phyloP scores from a whole-genome alignment of 225 moss, liverwort and hornwort genomes.

The Sphagnum contortum region DNA sequence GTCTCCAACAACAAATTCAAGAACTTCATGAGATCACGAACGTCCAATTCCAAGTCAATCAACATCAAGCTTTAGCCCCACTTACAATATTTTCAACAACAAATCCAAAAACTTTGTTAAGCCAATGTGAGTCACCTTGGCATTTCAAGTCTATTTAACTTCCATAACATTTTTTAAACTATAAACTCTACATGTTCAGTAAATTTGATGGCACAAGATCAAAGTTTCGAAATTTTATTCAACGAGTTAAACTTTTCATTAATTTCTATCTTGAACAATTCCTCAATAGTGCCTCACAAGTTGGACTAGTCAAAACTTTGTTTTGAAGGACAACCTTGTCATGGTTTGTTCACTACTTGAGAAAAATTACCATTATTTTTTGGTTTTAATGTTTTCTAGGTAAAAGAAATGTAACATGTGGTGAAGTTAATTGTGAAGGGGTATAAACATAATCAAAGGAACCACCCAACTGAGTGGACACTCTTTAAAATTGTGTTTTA shows the following conservation, averaged over 20 bases:
- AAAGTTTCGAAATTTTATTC: not conserved
- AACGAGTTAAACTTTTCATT: not conserved
- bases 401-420: constrained; percentile 1
- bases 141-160: no score
- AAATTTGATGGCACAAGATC: not conserved
- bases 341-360: constrained; percentile 1
- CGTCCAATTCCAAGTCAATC: not conserved
- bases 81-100: not conserved
- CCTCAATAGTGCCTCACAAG: not conserved
- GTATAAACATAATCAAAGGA: not conserved
- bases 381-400: not conserved
- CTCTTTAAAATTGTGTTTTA: not conserved
- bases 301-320: not conserved
- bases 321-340: not conserved
- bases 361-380: constrained; percentile 1
- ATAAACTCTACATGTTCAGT: not conserved
- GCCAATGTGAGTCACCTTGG: not conserved
- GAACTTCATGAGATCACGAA: not conserved
- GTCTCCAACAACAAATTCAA: not conserved
- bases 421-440: not conserved
- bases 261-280: not conserved
- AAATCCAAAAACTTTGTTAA: not conserved
- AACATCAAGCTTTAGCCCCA: no score
- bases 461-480: not conserved
- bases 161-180: not conserved